Percentiles rank a stretch among this genome's conserved stretches.
Evolutionary conservation across 2,329 filamentous ascomycete genomes (phyloP).

Genomic region (Aspergillus thermomutatus): DNA sequence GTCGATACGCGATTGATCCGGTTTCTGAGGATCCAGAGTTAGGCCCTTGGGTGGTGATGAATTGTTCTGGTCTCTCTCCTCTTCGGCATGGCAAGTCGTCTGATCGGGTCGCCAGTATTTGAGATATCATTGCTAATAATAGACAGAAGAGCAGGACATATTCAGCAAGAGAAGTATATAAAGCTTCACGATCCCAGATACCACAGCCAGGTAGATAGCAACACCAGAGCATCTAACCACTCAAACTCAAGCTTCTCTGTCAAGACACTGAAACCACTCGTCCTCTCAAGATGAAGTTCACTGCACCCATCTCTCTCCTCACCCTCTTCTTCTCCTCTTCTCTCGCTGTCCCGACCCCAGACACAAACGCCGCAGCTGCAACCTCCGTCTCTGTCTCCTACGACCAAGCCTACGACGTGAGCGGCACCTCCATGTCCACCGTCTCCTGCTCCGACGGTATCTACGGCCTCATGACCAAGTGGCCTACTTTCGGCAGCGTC

Average conservation of each 20-base stretch:
- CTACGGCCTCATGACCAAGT: constrained; percentile 32
- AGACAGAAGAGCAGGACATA: background rate
- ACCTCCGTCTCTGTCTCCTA: constrained; percentile 58
- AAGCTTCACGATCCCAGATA: background rate
- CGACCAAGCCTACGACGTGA: constrained; percentile 68
- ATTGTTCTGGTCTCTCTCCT: background rate
- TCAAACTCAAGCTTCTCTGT: background rate
- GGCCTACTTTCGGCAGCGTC: constrained; percentile 42
- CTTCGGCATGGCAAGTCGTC: background rate
- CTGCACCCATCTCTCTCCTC: constrained; percentile 18
- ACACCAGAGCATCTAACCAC: background rate
- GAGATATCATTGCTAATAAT: background rate
- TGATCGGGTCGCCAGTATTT: background rate
- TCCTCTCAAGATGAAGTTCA: constrained; percentile 16
- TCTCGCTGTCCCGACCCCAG: constrained; percentile 17
- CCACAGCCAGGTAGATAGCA: background rate
- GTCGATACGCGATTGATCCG: background rate
- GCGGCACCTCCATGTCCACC: constrained; percentile 50
- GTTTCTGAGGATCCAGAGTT: background rate
- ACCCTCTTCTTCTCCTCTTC: constrained; percentile 21
- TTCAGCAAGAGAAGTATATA: background rate
- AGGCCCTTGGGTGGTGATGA: background rate
- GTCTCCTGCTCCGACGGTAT: constrained; percentile 45
- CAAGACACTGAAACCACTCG: background rate
- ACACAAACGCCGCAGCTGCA: constrained; percentile 8